Conservation (phyloP, 768 basidiomycete genomes). For the Sporobolomyces phaffii region DNA sequence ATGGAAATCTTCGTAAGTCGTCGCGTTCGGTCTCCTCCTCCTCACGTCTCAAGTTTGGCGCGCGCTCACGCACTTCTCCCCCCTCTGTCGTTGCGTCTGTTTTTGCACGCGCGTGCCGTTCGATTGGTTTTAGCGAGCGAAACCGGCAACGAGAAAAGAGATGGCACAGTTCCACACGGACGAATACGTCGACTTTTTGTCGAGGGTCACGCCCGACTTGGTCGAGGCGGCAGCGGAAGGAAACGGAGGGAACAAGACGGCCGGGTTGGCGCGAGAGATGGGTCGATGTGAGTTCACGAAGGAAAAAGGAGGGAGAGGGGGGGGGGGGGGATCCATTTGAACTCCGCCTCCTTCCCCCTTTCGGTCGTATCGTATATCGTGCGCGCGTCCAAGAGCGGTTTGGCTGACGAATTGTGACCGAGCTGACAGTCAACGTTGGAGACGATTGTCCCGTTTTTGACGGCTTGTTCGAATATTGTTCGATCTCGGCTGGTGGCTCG, state of each 20-base stretch:
- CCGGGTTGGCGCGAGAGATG: constrained; percentile 36
- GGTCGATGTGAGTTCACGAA: constrained; percentile 34
- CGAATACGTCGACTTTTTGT: constrained; percentile 96
- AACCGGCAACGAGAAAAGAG: constrained; percentile 97
- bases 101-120: not conserved
- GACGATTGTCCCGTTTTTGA: constrained; percentile 99
- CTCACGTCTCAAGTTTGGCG: not conserved
- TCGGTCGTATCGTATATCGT: not conserved
- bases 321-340: no score
- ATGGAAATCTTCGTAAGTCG: constrained; percentile 99
- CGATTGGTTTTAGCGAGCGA: constrained; percentile 65
- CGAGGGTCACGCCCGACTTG: constrained; percentile 74
- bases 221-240: constrained; percentile 34
- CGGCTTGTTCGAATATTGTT: constrained; percentile 96
- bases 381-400: not conserved
- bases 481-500: constrained; percentile 98
- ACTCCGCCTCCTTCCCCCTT: no score
- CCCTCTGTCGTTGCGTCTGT: not conserved
- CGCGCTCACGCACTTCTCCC: not conserved
- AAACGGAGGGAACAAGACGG: constrained; percentile 22
- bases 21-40: constrained; percentile 54
- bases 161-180: constrained; percentile 99
- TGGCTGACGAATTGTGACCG: not conserved
- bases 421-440: constrained; percentile 78
- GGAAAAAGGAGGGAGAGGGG: no score